Evolutionary conservation across 768 basidiomycete species (phyloP).

Genomic region (Suillus tomentosus): DNA sequence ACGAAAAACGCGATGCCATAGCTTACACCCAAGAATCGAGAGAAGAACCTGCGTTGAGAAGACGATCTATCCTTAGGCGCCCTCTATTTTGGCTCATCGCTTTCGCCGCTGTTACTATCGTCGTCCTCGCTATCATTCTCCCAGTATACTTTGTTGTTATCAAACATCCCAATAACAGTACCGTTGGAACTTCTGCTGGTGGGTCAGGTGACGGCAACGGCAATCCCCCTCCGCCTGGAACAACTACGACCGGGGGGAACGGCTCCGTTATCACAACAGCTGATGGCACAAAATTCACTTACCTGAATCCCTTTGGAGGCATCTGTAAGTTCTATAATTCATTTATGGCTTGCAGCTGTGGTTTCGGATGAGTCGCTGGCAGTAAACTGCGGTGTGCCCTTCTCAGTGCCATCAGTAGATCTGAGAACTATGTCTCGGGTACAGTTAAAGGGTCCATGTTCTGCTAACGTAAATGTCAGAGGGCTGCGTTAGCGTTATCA

Average conservation of each 20-base stretch:
- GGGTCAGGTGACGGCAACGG: slow-evolving; percentile 16
- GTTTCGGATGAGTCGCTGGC: not conserved
- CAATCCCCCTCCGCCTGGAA: slow-evolving; percentile 15
- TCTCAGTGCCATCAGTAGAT: not conserved
- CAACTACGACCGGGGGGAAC: slow-evolving; percentile 54
- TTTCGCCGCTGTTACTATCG: slow-evolving; percentile 26
- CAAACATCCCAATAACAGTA: slow-evolving; percentile 22
- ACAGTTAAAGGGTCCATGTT: not conserved
- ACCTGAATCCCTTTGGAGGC: slow-evolving; percentile 77
- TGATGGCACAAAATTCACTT: slow-evolving; percentile 74
- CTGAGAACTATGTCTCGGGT: not conserved
- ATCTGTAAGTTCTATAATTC: slow-evolving; percentile 51
- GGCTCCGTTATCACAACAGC: slow-evolving; percentile 65
- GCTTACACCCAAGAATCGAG: slow-evolving; percentile 8
- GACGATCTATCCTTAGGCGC: slow-evolving; percentile 21
- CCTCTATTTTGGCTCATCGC: slow-evolving; percentile 32
- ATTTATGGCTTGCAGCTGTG: slow-evolving; percentile 2
- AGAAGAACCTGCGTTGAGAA: slow-evolving; percentile 13
- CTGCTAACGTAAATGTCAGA: not conserved
- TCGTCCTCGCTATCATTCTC: slow-evolving; percentile 42
- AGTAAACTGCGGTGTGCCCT: not conserved
- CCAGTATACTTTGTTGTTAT: slow-evolving; percentile 40
- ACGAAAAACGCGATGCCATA: slow-evolving; percentile 21
- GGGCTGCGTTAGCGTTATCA: not conserved
- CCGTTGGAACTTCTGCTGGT: slow-evolving; percentile 2